phyloP scores from a whole-genome alignment of 495 filamentous ascomycete species.

The Xylaria acuta region DNA sequence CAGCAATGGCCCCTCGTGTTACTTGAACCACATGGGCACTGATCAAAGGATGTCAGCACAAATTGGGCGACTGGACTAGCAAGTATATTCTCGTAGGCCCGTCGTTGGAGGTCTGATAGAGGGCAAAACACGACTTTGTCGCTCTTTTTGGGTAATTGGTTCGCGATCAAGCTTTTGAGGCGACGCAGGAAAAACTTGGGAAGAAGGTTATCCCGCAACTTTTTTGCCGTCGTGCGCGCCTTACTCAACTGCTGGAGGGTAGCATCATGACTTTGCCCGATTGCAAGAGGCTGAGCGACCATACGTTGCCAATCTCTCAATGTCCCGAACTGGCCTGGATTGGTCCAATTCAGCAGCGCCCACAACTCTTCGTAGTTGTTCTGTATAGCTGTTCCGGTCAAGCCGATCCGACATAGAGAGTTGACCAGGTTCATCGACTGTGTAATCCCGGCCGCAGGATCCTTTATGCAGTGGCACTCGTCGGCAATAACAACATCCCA shows the following conservation, averaged over 20 bases:
- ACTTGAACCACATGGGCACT: constrained; percentile 72
- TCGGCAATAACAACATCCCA: constrained; percentile 99
- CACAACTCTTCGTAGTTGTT: constrained; percentile 98
- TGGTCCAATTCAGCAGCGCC: constrained; percentile 96
- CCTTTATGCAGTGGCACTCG: constrained; percentile 94
- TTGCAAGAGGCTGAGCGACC: constrained; percentile 79
- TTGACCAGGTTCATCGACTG: constrained; percentile 91
- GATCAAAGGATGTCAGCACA: constrained; percentile 69
- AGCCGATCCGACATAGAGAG: constrained; percentile 87
- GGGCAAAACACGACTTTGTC: constrained; percentile 96
- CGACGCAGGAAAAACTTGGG: constrained; percentile 91
- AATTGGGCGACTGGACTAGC: constrained; percentile 72
- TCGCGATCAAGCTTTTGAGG: constrained; percentile 90
- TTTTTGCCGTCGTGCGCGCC: constrained; percentile 82
- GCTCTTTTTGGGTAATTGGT: constrained; percentile 95
- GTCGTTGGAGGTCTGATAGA: constrained; percentile 79
- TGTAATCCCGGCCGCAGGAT: constrained; percentile 75
- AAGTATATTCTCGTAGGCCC: constrained; percentile 84
- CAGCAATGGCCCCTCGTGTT: constrained; percentile 88
- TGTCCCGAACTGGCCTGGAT: constrained; percentile 85
- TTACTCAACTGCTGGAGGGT: constrained; percentile 80
- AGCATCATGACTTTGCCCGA: constrained; percentile 92
- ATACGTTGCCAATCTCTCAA: constrained; percentile 74
- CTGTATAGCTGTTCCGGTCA: constrained; percentile 96
- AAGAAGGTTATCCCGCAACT: constrained; percentile 85